Conservation (phyloP, 2,329 filamentous ascomycete genomes). For the Exserohilum turcica region DNA sequence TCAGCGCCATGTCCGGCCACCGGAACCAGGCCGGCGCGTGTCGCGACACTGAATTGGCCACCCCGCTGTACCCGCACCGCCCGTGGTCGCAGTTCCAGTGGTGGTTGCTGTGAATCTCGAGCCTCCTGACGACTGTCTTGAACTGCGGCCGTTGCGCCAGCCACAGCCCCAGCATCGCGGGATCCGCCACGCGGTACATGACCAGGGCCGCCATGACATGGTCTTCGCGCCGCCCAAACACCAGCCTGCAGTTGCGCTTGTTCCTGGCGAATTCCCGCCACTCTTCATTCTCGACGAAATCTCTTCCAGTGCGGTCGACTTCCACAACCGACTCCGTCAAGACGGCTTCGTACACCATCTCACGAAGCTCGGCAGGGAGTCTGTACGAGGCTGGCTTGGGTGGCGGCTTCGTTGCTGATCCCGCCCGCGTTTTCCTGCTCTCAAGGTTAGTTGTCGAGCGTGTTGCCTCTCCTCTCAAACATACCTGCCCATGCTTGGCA, state of each 20-base stretch:
- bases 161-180: neutral
- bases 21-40: neutral
- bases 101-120: neutral
- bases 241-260: neutral
- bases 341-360: neutral
- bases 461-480: too few species aligned
- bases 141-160: neutral
- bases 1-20: neutral
- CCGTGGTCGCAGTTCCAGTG: too few species aligned
- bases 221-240: neutral
- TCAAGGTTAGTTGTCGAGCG: neutral
- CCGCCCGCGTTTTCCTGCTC: neutral
- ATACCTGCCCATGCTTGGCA: too few species aligned
- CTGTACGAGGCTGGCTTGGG: neutral
- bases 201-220: neutral
- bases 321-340: neutral
- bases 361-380: neutral
- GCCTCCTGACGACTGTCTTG: neutral
- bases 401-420: neutral
- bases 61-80: too few species aligned
- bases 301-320: neutral
- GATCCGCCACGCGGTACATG: neutral
- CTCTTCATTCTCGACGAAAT: too few species aligned
- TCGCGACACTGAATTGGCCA: neutral
- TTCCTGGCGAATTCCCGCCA: neutral